Conservation (phyloP, 257 asterid species). For the Jasminum sambac region DNA sequence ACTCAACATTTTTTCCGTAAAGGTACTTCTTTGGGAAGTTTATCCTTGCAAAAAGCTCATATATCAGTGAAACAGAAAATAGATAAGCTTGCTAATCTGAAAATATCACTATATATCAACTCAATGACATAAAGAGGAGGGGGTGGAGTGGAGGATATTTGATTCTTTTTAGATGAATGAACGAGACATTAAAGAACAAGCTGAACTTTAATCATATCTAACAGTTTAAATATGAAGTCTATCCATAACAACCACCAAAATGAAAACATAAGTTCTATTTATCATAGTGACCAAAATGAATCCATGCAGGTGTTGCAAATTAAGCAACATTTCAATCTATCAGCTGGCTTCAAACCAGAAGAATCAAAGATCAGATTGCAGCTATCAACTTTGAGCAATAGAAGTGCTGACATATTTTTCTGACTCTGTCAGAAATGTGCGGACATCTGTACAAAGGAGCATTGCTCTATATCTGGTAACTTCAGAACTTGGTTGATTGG, state of each 20-base stretch:
- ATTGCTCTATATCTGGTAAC: constrained; percentile 72
- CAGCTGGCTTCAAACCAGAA: constrained; percentile 71
- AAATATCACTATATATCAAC: neutral
- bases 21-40: constrained; percentile 1
- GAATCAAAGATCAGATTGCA: constrained; percentile 71
- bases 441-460: constrained; percentile 69
- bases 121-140: neutral
- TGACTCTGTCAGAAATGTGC: constrained; percentile 56
- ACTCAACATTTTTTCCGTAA: constrained; percentile 3
- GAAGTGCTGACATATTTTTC: constrained; percentile 66
- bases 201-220: constrained; percentile 23
- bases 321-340: constrained; percentile 67
- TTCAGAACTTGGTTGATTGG: constrained; percentile 78
- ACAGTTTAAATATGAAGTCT: constrained; percentile 29
- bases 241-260: constrained; percentile 39
- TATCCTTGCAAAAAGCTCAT: neutral
- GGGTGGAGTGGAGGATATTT: neutral
- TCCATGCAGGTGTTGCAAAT: constrained; percentile 84
- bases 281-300: constrained; percentile 69
- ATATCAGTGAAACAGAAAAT: constrained; percentile 13
- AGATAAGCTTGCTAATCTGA: neutral
- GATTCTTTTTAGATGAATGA: constrained; percentile 4
- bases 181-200: constrained; percentile 13
- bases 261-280: constrained; percentile 46
- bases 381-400: constrained; percentile 61